phyloP scores from a whole-genome alignment of 768 basidiomycete species.

The Lactifluus hygrophoroides region DNA sequence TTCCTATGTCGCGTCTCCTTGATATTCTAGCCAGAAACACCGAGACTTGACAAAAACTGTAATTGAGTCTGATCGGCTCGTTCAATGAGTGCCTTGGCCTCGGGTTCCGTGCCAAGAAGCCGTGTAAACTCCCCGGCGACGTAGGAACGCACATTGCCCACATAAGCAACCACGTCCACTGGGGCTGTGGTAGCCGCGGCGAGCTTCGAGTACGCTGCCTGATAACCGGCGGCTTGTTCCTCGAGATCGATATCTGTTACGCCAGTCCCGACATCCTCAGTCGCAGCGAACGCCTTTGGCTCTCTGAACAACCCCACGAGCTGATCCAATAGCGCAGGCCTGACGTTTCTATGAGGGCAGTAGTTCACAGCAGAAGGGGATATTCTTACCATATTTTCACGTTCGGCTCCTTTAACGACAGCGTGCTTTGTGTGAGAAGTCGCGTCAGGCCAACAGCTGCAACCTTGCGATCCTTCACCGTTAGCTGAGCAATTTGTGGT shows the following conservation, averaged over 20 bases:
- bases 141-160: conserved; percentile 46
- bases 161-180: conserved; percentile 54
- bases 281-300: conserved; percentile 54
- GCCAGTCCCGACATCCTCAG: conserved; percentile 45
- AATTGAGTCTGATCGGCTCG: conserved; percentile 22
- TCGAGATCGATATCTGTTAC: conserved; percentile 82
- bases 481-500: conserved; percentile 74
- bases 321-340: conserved; percentile 61
- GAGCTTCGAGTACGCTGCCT: conserved; percentile 86
- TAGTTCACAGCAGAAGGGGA: background rate
- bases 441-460: conserved; percentile 72
- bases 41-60: conserved; percentile 29
- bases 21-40: conserved; percentile 25
- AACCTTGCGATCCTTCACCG: conserved; percentile 77
- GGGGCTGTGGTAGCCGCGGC: conserved; percentile 64
- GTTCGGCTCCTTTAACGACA: conserved; percentile 59
- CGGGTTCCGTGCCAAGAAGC: conserved; percentile 14
- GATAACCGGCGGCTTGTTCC: conserved; percentile 85
- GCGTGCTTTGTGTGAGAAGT: conserved; percentile 63
- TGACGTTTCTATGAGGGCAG: conserved; percentile 24
- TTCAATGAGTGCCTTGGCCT: conserved; percentile 22
- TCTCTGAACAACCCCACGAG: conserved; percentile 72
- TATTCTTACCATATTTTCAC: conserved; percentile 53
- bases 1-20: background rate
- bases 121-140: conserved; percentile 36